Conservation (phyloP, 2,329 filamentous ascomycete species). For the Xylaria sp. region DNA sequence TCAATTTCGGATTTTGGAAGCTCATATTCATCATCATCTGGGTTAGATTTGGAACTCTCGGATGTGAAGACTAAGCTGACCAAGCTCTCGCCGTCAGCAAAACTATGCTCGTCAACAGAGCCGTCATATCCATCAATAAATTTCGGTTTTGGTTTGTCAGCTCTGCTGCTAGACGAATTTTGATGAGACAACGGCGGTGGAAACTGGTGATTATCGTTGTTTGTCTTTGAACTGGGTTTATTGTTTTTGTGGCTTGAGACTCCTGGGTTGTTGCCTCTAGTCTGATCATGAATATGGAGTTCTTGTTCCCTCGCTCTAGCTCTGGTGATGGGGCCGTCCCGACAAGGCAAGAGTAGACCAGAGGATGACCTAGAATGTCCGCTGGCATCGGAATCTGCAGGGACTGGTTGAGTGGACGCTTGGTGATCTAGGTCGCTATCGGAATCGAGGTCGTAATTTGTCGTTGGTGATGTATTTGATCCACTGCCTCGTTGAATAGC, state of each 20-base stretch:
- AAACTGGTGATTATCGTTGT: neutral
- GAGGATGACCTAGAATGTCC: neutral
- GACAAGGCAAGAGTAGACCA: neutral
- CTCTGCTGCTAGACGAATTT: neutral
- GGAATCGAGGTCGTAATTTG: neutral
- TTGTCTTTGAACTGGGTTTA: neutral
- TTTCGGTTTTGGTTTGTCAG: neutral
- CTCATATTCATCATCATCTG: conserved; percentile 15
- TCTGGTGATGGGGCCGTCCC: neutral
- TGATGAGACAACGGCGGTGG: neutral
- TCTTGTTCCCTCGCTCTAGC: conserved; percentile 4
- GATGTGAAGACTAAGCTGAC: neutral
- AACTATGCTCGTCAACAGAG: neutral
- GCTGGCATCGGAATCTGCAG: conserved; percentile 9
- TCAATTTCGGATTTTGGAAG: conserved; percentile 18
- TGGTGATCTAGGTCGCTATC: conserved; percentile 8
- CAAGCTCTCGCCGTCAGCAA: neutral
- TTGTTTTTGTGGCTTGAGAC: neutral
- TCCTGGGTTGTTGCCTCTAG: neutral
- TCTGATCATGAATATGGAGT: neutral
- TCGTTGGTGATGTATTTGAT: neutral
- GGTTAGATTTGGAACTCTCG: neutral
- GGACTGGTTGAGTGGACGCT: conserved; percentile 19
- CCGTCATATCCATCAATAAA: conserved; percentile 8
- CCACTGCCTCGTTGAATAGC: neutral